Percentiles rank a stretch among this genome's conserved stretches.
Evolutionary conservation across 2,329 filamentous ascomycete species (phyloP).

Genomic region (Cladophialophora carrionii): DNA sequence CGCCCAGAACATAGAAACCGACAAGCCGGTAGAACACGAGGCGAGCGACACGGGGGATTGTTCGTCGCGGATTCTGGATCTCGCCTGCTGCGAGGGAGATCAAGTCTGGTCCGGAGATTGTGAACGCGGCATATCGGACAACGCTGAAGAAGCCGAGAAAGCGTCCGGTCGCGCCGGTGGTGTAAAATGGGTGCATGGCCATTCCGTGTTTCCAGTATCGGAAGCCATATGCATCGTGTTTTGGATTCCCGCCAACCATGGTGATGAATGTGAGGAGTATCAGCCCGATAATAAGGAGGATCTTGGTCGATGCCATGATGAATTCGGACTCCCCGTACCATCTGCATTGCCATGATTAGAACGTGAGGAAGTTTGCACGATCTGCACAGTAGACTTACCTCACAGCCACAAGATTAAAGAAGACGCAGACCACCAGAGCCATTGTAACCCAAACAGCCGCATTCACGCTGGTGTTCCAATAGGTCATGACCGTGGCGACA

Average conservation of each 20-base stretch:
- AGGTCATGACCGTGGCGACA: conserved; percentile 51
- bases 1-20: conserved; percentile 73
- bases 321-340: conserved; percentile 78
- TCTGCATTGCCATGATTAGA: conserved; percentile 32
- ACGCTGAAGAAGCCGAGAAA: conserved; percentile 75
- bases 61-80: conserved; percentile 68
- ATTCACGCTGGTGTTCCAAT: conserved; percentile 50
- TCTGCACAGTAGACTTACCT: conserved; percentile 46
- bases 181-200: conserved; percentile 68
- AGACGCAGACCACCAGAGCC: conserved; percentile 48
- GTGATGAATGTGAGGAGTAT: conserved; percentile 76
- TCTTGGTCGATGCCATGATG: conserved; percentile 68
- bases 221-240: conserved; percentile 71
- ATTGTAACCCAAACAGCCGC: conserved; percentile 50
- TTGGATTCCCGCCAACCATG: conserved; percentile 78
- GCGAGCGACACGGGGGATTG: conserved; percentile 73
- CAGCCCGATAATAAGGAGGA: conserved; percentile 69
- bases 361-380: background rate
- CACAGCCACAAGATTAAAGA: conserved; percentile 71
- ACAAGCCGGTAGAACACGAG: conserved; percentile 77
- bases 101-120: conserved; percentile 66
- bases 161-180: conserved; percentile 64
- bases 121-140: conserved; percentile 68
- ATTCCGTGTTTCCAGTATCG: conserved; percentile 65
- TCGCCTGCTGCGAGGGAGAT: conserved; percentile 66